Conservation (phyloP, 2,329 filamentous ascomycete genomes). For the Cordyceps cateniannulata region DNA sequence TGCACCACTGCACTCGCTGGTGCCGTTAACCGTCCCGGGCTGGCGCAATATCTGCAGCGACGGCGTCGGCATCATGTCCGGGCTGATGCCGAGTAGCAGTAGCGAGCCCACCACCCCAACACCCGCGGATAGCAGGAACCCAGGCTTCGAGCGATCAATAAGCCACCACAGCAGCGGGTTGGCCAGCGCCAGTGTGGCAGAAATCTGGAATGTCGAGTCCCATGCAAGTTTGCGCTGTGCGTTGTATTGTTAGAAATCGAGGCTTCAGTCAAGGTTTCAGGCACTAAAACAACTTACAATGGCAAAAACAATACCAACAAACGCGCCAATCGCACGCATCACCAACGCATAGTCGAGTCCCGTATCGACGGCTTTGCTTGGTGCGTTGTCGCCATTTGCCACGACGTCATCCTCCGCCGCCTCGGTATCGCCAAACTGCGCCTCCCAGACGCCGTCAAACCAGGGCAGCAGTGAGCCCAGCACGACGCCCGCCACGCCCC, state of each 20-base stretch:
- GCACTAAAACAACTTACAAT: conserved; percentile 65
- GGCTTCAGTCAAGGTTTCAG: background rate
- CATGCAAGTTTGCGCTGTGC: conserved; percentile 77
- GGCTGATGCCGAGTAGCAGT: conserved; percentile 67
- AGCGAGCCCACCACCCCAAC: conserved; percentile 71
- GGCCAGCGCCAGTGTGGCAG: conserved; percentile 77
- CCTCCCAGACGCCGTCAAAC: conserved; percentile 71
- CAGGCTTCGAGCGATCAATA: conserved; percentile 81
- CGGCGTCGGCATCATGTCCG: conserved; percentile 69
- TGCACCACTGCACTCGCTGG: conserved; percentile 17
- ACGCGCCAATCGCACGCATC: conserved; percentile 52
- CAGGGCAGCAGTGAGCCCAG: conserved; percentile 77
- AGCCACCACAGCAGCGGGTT: conserved; percentile 96
- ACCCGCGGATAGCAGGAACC: conserved; percentile 69
- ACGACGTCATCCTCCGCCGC: conserved; percentile 24
- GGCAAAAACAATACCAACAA: conserved; percentile 55
- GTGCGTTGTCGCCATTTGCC: conserved; percentile 22
- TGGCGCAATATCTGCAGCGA: conserved; percentile 32
- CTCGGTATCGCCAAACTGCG: conserved; percentile 32
- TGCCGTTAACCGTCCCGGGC: conserved; percentile 13
- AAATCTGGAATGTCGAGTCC: conserved; percentile 91
- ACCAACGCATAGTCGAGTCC: conserved; percentile 67
- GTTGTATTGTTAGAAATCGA: background rate
- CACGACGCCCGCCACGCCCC: conserved; percentile 73
- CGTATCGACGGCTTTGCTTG: conserved; percentile 28